These are phyloP conservation scores for Camellia japonica DNA, from an alignment of 148 eudicot genomes.

Conservation along the genomic window DNA sequence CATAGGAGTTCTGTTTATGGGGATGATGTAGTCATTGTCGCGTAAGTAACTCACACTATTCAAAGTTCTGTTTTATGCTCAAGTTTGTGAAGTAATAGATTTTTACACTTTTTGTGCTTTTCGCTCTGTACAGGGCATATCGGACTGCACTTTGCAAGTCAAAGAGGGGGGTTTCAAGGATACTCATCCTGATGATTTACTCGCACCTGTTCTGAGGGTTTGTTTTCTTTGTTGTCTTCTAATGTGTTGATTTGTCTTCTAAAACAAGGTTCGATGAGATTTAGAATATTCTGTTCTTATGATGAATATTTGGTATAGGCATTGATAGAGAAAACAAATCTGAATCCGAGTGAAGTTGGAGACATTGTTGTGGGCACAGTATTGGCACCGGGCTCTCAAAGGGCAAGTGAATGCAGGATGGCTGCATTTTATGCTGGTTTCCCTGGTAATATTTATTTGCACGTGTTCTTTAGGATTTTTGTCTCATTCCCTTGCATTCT, in stretches of 20 bases:
- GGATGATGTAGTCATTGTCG: slow-evolving; percentile 94
- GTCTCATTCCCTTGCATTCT: neutral
- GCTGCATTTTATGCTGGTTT: slow-evolving; percentile 98
- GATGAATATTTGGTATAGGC: slow-evolving; percentile 46
- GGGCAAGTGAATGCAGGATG: slow-evolving; percentile 95
- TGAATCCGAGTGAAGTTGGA: slow-evolving; percentile 92
- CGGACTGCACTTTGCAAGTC: slow-evolving; percentile 89
- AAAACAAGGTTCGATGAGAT: neutral
- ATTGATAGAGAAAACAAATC: slow-evolving; percentile 82
- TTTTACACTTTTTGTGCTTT: slow-evolving; percentile 11
- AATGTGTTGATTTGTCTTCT: neutral
- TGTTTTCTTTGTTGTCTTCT: neutral
- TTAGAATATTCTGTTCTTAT: neutral
- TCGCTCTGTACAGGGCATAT: slow-evolving; percentile 51
- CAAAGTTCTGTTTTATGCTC: neutral
- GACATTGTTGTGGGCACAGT: slow-evolving; percentile 97
- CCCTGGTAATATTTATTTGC: slow-evolving; percentile 55
- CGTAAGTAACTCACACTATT: slow-evolving; percentile 50
- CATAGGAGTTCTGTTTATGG: slow-evolving; percentile 69
- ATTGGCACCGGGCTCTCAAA: slow-evolving; percentile 84
- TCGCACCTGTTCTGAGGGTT: slow-evolving; percentile 84
- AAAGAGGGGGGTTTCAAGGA: slow-evolving; percentile 85
- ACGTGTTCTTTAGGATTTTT: slow-evolving; percentile 5
- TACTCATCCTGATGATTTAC: slow-evolving; percentile 91
- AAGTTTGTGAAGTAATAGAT: neutral